A percentile compares a stretch with the other conserved stretches of the same genome.
These are phyloP conservation scores for Eimeria nieschulzi DNA, from an alignment of 169 alveolate genomes.

Conservation along the genomic window DNA sequence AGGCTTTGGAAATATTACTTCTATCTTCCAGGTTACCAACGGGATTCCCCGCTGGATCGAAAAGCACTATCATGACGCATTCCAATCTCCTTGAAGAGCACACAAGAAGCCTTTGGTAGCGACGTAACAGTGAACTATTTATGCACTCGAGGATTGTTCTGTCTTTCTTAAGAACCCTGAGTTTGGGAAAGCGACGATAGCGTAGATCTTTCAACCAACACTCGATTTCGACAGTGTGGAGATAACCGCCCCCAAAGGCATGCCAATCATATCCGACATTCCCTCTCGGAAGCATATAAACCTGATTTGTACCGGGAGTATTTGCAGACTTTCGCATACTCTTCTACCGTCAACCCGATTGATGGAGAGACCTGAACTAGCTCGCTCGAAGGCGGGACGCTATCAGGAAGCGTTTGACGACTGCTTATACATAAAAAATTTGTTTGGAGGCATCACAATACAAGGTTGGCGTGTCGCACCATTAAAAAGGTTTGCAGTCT, in stretches of 20 bases:
- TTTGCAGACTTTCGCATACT: not conserved
- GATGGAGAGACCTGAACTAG: not conserved
- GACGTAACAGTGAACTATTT: slow-evolving; percentile 2
- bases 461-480: slow-evolving; percentile 2
- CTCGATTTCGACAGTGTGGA: slow-evolving; percentile 11
- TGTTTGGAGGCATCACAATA: not conserved
- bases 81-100: slow-evolving; percentile 40
- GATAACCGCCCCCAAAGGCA: slow-evolving; percentile 36
- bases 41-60: slow-evolving; percentile 60
- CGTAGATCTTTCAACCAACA: slow-evolving; percentile 40
- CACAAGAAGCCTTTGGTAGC: slow-evolving; percentile 42
- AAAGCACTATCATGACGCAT: slow-evolving; percentile 17
- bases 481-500: not conserved
- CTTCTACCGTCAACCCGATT: not conserved
- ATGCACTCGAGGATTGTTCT: slow-evolving; percentile 37
- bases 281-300: not conserved
- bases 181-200: not conserved
- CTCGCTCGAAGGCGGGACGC: not conserved
- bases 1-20: slow-evolving; percentile 20
- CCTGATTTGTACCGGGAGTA: not conserved
- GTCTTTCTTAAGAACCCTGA: not conserved
- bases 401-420: not conserved
- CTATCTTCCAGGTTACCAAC: slow-evolving; percentile 45
- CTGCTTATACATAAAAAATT: not conserved
- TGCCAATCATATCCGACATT: not conserved